phyloP scores from a whole-genome alignment of 345 rosid species.

The Ceriops decandra region DNA sequence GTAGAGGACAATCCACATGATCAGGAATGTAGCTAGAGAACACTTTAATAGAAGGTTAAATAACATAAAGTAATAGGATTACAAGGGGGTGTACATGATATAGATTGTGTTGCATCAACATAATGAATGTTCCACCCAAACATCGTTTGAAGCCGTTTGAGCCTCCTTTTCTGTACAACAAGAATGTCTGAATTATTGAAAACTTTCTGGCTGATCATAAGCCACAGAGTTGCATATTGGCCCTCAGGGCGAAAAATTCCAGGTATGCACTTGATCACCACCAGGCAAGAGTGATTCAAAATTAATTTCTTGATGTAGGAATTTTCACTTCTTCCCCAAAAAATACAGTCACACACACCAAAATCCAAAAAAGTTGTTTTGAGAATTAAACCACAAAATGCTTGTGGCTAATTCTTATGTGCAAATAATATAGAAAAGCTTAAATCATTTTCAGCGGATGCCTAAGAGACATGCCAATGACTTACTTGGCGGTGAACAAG shows the following conservation, averaged over 20 bases:
- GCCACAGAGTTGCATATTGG: neutral
- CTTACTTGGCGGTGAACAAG: conserved; percentile 93
- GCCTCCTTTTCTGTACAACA: conserved; percentile 68
- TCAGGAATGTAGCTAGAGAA: conserved; percentile 7
- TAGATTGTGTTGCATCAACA: conserved; percentile 67
- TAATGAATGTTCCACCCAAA: conserved; percentile 80
- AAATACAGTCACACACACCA: too few relatives aligned
- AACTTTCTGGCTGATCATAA: neutral
- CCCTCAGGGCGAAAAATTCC: neutral
- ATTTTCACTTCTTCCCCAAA: too few relatives aligned
- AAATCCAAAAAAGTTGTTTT: too few relatives aligned
- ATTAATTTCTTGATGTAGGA: too few relatives aligned
- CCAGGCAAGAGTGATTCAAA: neutral
- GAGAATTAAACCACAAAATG: too few relatives aligned
- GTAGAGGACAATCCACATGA: conserved; percentile 1
- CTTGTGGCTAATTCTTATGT: too few relatives aligned
- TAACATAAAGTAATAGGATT: neutral
- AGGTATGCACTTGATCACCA: neutral
- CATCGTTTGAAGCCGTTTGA: conserved; percentile 49
- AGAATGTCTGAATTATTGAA: neutral
- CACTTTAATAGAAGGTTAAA: neutral
- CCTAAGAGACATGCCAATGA: conserved; percentile 2
- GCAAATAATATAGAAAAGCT: too few relatives aligned
- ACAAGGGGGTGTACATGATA: conserved; percentile 42
- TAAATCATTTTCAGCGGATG: neutral